These are phyloP conservation scores for Ambrosia artemisiifolia DNA, from an alignment of 129 eudicot genomes.

Conservation along the genomic window DNA sequence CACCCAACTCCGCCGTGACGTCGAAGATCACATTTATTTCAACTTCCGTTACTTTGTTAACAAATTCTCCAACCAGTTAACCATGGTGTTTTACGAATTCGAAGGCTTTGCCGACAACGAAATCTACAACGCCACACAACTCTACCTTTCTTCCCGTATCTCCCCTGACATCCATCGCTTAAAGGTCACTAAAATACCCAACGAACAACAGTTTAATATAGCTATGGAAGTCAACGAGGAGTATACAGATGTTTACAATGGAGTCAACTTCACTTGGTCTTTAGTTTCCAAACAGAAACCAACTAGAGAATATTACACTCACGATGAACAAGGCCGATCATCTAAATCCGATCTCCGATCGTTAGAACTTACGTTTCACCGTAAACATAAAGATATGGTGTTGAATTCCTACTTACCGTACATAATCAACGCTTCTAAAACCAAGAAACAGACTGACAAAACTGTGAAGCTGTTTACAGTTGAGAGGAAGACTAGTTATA, in stretches of 20 bases:
- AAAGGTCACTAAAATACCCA: conserved; percentile 36
- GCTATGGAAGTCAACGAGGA: conserved; percentile 40
- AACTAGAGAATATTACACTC: conserved; percentile 6
- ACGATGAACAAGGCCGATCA: background rate
- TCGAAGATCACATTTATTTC: conserved; percentile 28
- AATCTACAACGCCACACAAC: conserved; percentile 52
- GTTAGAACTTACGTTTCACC: conserved; percentile 40
- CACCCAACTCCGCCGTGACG: background rate
- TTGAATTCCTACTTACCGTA: conserved; percentile 48
- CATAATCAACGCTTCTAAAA: conserved; percentile 32
- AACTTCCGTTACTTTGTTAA: conserved; percentile 31
- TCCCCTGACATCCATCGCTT: conserved; percentile 38
- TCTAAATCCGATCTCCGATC: conserved; percentile 3
- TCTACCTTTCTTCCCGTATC: conserved; percentile 54
- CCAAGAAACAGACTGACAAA: conserved; percentile 32
- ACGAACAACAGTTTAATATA: conserved; percentile 33
- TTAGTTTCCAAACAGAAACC: conserved; percentile 29
- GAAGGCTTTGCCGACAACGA: conserved; percentile 48
- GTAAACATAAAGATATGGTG: conserved; percentile 26
- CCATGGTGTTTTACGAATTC: conserved; percentile 50
- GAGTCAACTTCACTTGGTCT: conserved; percentile 36
- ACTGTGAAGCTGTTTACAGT: conserved; percentile 49
- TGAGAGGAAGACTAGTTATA: conserved; percentile 19
- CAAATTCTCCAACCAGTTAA: conserved; percentile 23
- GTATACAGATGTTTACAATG: conserved; percentile 24